phyloP scores from a whole-genome alignment of 1,139 yeast genomes.

The Protomyces macrosporus region DNA sequence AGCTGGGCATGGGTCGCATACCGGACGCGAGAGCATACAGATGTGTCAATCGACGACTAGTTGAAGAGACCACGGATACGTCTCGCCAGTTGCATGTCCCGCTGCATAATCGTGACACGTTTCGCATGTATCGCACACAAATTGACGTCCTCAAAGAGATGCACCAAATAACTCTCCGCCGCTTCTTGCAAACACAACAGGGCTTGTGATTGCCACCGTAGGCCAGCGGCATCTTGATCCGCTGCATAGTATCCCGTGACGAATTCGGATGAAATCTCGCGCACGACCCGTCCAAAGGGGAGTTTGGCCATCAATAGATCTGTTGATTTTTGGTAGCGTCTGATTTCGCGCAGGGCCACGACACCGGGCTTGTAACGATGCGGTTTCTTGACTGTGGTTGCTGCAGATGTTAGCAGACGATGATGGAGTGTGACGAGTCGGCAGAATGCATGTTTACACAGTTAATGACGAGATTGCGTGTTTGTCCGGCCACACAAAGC shows the following conservation, averaged over 20 bases:
- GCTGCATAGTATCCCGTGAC: conserved; percentile 48
- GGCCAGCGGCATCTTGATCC: conserved; percentile 43
- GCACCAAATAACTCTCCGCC: conserved; percentile 64
- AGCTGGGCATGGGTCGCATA: too few relatives aligned
- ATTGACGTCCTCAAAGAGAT: conserved; percentile 83
- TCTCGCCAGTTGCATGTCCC: conserved; percentile 86
- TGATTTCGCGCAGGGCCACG: conserved; percentile 68
- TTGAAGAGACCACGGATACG: conserved; percentile 62
- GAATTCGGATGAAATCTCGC: conserved; percentile 76
- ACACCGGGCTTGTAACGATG: conserved; percentile 64
- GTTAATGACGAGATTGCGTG: background rate
- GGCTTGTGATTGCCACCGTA: conserved; percentile 89
- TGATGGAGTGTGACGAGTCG: too few relatives aligned
- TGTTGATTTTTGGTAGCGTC: conserved; percentile 71
- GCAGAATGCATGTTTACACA: background rate
- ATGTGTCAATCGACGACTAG: background rate
- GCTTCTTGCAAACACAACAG: conserved; percentile 88
- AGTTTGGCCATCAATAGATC: conserved; percentile 72
- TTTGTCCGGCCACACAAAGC: background rate
- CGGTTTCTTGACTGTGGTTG: conserved; percentile 2
- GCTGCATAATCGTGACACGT: conserved; percentile 89
- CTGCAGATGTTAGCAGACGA: background rate
- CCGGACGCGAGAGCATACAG: too few relatives aligned
- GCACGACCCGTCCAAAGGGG: conserved; percentile 80
- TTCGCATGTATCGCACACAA: conserved; percentile 89